Evolutionary conservation across 768 basidiomycete genomes (phyloP).

Genomic region (Trametes meyenii): DNA sequence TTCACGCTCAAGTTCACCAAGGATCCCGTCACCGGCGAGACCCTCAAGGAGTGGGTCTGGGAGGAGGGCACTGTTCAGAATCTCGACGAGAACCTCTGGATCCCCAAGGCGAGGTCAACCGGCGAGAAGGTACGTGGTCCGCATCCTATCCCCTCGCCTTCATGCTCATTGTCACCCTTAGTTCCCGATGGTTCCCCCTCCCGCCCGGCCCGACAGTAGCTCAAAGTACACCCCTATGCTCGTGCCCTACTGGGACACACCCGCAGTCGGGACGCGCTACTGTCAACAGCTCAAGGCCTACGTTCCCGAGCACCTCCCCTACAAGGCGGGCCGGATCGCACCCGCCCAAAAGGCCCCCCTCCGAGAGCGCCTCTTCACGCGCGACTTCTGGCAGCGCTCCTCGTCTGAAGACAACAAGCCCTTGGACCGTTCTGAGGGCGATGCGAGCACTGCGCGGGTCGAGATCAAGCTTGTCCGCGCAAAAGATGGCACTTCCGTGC

Average conservation of each 20-base stretch:
- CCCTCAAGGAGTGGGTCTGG: conserved; percentile 10
- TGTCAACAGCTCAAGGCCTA: conserved; percentile 24
- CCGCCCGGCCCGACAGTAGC: conserved; percentile 4
- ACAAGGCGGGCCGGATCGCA: conserved; percentile 21
- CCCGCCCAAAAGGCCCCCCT: conserved; percentile 15
- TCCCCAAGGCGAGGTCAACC: conserved; percentile 19
- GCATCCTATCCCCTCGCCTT: not conserved
- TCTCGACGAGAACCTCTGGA: conserved; percentile 4
- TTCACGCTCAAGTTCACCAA: conserved; percentile 7
- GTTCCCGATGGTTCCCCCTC: conserved; percentile 17
- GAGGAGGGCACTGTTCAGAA: conserved; percentile 7
- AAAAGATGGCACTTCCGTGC: conserved; percentile 12
- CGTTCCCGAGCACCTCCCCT: conserved; percentile 25
- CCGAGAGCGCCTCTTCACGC: conserved; percentile 15
- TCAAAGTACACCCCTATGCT: not conserved
- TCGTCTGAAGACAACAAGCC: conserved; percentile 11
- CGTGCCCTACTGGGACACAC: conserved; percentile 1
- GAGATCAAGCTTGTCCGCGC: conserved; percentile 13
- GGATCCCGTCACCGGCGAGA: conserved; percentile 9
- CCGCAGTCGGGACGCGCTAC: conserved; percentile 24
- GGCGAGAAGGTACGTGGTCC: conserved; percentile 10
- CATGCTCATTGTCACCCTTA: not conserved
- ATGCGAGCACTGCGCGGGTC: conserved; percentile 3
- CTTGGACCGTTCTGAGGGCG: not conserved
- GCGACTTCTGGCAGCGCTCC: conserved; percentile 18